Evolutionary conservation across 2,329 filamentous ascomycete species (phyloP).

Genomic region (Alternaria novae-zelandiae): DNA sequence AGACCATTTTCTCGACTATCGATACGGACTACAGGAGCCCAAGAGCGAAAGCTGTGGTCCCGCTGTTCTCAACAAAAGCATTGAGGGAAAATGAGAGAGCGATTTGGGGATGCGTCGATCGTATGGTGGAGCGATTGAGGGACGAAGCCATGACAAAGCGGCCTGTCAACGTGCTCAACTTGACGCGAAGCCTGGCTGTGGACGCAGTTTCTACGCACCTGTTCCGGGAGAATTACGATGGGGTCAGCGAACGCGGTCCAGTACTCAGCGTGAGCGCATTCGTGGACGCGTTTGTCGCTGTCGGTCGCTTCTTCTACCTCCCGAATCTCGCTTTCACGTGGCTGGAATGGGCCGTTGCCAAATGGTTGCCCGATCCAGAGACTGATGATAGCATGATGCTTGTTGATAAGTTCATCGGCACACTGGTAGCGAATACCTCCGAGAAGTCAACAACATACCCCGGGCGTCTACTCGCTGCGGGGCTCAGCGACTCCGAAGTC

Average conservation of each 20-base stretch:
- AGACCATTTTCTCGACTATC: slow-evolving; percentile 60
- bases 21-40: slow-evolving; percentile 50
- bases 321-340: slow-evolving; percentile 51
- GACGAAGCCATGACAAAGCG: slow-evolving; percentile 36
- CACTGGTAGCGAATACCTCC: slow-evolving; percentile 46
- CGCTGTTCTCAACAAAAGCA: slow-evolving; percentile 57
- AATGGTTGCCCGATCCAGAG: slow-evolving; percentile 43
- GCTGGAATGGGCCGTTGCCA: slow-evolving; percentile 47
- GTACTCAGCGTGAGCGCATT: slow-evolving; percentile 55
- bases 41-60: slow-evolving; percentile 58
- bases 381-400: slow-evolving; percentile 45
- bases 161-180: slow-evolving; percentile 58
- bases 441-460: slow-evolving; percentile 54
- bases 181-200: slow-evolving; percentile 58
- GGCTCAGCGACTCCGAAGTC: slow-evolving; percentile 53
- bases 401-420: slow-evolving; percentile 54
- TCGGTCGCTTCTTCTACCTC: slow-evolving; percentile 62
- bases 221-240: slow-evolving; percentile 60
- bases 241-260: slow-evolving; percentile 47
- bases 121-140: slow-evolving; percentile 52
- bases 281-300: slow-evolving; percentile 62
- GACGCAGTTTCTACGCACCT: slow-evolving; percentile 63
- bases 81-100: slow-evolving; percentile 50
- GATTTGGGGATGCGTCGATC: slow-evolving; percentile 52
- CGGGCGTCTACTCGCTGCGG: slow-evolving; percentile 54